A percentile compares a stretch with the other conserved stretches of the same genome.
These are phyloP conservation scores for Scheffersomyces insectosa DNA, from an alignment of 1,139 yeast species.

Conservation along the genomic window DNA sequence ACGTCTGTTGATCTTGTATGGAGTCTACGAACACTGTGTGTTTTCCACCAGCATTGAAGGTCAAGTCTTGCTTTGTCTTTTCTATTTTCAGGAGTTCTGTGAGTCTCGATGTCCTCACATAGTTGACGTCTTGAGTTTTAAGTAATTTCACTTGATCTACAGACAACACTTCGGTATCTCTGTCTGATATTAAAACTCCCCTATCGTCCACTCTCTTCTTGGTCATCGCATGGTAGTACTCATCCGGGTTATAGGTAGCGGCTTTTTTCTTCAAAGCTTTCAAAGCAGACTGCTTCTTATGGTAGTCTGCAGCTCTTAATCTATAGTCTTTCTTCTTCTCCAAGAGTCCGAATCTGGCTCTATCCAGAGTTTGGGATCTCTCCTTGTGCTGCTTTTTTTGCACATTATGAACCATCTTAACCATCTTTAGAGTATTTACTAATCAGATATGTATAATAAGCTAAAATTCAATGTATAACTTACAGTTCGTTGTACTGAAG, in stretches of 20 bases:
- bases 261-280: conserved; percentile 76
- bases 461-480: not conserved
- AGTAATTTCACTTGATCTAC: conserved; percentile 77
- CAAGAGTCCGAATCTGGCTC: conserved; percentile 76
- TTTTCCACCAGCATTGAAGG: conserved; percentile 59
- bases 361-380: conserved; percentile 77
- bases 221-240: conserved; percentile 92
- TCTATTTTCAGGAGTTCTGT: conserved; percentile 68
- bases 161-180: conserved; percentile 64
- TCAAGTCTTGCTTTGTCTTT: conserved; percentile 54
- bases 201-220: conserved; percentile 60
- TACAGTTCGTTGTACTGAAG: no score
- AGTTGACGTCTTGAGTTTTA: conserved; percentile 88
- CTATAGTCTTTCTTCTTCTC: conserved; percentile 96
- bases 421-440: conserved; percentile 45
- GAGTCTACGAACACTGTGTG: conserved; percentile 87
- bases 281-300: conserved; percentile 82
- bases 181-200: conserved; percentile 67
- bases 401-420: conserved; percentile 78
- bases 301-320: conserved; percentile 85
- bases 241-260: conserved; percentile 84
- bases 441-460: no score
- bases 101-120: conserved; percentile 73
- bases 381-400: conserved; percentile 96
- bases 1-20: conserved; percentile 52